A percentile compares a stretch with the other conserved stretches of the same genome.
Evolutionary conservation across 83 land plant species (phyloP).

Genomic region (Picea abies): DNA sequence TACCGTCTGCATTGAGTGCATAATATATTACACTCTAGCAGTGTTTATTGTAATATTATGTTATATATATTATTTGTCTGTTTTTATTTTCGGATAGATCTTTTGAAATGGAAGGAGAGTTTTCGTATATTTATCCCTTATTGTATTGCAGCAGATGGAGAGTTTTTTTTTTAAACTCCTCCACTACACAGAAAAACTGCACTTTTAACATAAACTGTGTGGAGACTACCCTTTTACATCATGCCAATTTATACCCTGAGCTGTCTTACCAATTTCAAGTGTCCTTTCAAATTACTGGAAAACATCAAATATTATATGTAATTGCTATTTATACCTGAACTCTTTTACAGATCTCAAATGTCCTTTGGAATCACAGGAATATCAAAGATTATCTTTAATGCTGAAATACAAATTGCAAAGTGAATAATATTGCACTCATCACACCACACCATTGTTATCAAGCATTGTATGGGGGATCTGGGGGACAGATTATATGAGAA

Average conservation of each 20-base stretch:
- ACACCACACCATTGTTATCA: neutral
- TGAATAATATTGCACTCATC: neutral
- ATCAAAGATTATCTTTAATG: neutral
- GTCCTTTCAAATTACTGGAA: neutral
- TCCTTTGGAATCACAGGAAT: neutral
- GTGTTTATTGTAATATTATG: neutral
- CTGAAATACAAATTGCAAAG: neutral
- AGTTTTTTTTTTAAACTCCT: neutral
- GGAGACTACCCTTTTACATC: neutral
- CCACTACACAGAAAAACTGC: neutral
- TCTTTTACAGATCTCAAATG: neutral
- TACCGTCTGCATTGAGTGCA: constrained; percentile 30
- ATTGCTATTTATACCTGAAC: neutral
- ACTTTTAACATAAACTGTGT: neutral
- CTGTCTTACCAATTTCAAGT: neutral
- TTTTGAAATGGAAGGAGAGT: neutral
- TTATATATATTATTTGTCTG: neutral
- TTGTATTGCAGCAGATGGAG: neutral
- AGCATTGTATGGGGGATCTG: neutral
- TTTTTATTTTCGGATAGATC: neutral
- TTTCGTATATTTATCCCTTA: too few relatives aligned
- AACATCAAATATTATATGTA: neutral
- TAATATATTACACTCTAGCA: neutral
- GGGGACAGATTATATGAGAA: neutral
- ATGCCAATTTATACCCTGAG: neutral